These are phyloP conservation scores for Alternaria infectoria DNA, from an alignment of 2,329 filamentous ascomycete species.

Conservation along the genomic window DNA sequence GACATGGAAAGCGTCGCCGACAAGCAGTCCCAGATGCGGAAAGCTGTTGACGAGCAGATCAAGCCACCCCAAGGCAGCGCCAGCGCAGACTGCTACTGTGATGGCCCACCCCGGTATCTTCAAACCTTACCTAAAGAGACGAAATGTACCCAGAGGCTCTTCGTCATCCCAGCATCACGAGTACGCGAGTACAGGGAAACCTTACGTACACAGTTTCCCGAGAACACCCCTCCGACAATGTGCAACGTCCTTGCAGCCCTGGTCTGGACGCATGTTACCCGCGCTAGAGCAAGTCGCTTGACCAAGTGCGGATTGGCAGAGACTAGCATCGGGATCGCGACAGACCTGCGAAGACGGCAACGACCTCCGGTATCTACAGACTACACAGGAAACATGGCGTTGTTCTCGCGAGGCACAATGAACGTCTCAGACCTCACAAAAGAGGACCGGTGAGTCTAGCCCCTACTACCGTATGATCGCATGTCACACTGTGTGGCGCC, in stretches of 20 bases:
- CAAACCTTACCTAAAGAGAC: constrained; percentile 34
- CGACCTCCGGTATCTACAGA: constrained; percentile 27
- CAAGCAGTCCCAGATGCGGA: constrained; percentile 30
- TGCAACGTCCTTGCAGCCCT: constrained; percentile 44
- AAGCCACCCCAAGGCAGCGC: constrained; percentile 4
- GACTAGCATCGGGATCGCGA: constrained; percentile 39
- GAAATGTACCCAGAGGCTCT: constrained; percentile 33
- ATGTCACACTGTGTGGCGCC: constrained; percentile 10
- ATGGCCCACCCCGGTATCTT: constrained; percentile 32
- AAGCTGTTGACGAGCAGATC: constrained; percentile 28
- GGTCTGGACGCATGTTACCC: constrained; percentile 46
- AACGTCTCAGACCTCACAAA: constrained; percentile 31
- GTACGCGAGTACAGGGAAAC: constrained; percentile 36
- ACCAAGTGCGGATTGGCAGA: constrained; percentile 21
- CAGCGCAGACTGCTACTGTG: constrained; percentile 36
- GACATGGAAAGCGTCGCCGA: constrained; percentile 26
- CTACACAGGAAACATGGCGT: constrained; percentile 44
- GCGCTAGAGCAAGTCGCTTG: constrained; percentile 35
- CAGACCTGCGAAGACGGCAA: constrained; percentile 37
- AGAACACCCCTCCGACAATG: constrained; percentile 29
- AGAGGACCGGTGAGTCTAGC: constrained; percentile 38
- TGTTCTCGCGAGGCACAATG: constrained; percentile 37
- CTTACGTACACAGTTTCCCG: constrained; percentile 25
- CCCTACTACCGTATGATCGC: not conserved
- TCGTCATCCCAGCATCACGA: constrained; percentile 36